phyloP scores from a whole-genome alignment of 2,329 filamentous ascomycete genomes.

The Cryphonectria parasitica region DNA sequence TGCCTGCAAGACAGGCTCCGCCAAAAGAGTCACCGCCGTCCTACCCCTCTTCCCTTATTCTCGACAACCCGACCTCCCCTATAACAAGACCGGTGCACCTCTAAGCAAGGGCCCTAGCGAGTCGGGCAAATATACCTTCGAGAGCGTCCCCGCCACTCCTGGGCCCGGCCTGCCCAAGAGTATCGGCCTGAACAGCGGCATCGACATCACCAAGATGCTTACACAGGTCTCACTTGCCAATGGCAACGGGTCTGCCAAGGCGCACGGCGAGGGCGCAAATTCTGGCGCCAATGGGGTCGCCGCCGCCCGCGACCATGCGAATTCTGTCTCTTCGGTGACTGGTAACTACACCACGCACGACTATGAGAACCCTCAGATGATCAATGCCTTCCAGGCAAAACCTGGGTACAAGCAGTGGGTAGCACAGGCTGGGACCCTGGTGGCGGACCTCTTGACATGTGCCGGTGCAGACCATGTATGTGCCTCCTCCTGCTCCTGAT shows the following conservation, averaged over 20 bases:
- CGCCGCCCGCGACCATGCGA: slow-evolving; percentile 43
- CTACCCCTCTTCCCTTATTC: slow-evolving; percentile 97
- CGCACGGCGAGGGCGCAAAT: slow-evolving; percentile 39
- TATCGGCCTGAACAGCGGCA: slow-evolving; percentile 66
- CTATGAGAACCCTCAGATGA: slow-evolving; percentile 60
- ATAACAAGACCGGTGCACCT: slow-evolving; percentile 93
- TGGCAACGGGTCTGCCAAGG: slow-evolving; percentile 44
- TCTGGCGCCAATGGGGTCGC: slow-evolving; percentile 42
- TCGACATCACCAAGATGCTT: slow-evolving; percentile 75
- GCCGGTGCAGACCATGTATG: slow-evolving; percentile 90
- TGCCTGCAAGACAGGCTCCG: slow-evolving; percentile 92
- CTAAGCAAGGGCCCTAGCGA: slow-evolving; percentile 69
- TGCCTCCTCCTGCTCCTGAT: slow-evolving; percentile 24
- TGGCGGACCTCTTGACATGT: slow-evolving; percentile 92
- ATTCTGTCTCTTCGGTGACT: slow-evolving; percentile 44
- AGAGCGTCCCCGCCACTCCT: slow-evolving; percentile 88
- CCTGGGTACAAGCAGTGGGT: slow-evolving; percentile 99
- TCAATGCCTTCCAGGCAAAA: slow-evolving; percentile 71
- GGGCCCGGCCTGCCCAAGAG: slow-evolving; percentile 72
- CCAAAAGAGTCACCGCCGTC: slow-evolving; percentile 89
- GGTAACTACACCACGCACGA: slow-evolving; percentile 67
- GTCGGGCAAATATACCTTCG: slow-evolving; percentile 75
- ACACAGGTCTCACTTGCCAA: slow-evolving; percentile 66
- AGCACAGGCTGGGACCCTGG: slow-evolving; percentile 91
- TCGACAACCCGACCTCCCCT: slow-evolving; percentile 92